A percentile compares a stretch with the other conserved stretches of the same genome.
Conservation (phyloP, 1,284 basidiomycete genomes). For the Vanrija humicola region DNA sequence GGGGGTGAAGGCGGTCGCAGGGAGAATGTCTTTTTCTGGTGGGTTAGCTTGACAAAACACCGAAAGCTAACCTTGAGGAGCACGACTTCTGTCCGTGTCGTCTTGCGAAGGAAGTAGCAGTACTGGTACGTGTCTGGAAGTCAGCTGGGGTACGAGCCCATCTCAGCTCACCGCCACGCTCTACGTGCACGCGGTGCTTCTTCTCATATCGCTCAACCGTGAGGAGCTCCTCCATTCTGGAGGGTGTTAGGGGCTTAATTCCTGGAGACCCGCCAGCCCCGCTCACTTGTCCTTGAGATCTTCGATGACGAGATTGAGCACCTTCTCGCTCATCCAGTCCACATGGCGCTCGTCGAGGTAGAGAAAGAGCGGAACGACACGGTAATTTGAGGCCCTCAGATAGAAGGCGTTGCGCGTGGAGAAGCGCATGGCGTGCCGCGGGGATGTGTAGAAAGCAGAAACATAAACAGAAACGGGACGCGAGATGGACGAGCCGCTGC, state of each 20-base stretch:
- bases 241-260: neutral
- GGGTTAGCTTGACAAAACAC: neutral
- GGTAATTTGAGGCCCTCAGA: slow-evolving; percentile 41
- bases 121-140: slow-evolving; percentile 41
- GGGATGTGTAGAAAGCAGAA: no score
- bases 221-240: slow-evolving; percentile 30
- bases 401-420: slow-evolving; percentile 46
- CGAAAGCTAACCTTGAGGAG: slow-evolving; percentile 34
- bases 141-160: neutral
- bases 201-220: slow-evolving; percentile 24
- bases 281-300: slow-evolving; percentile 33
- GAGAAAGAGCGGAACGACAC: slow-evolving; percentile 41
- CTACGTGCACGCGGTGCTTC: slow-evolving; percentile 44
- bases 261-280: neutral
- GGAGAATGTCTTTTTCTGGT: slow-evolving; percentile 37
- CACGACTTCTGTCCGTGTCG: slow-evolving; percentile 43
- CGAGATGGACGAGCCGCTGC: neutral
- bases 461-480: no score
- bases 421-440: slow-evolving; percentile 27
- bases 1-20: slow-evolving; percentile 37
- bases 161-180: slow-evolving; percentile 37
- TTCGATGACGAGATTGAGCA: slow-evolving; percentile 40
- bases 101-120: slow-evolving; percentile 45
- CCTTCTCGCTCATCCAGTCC: slow-evolving; percentile 43
- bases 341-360: slow-evolving; percentile 48